phyloP scores from a whole-genome alignment of 2,329 filamentous ascomycete genomes.

The Eurotiales sp. region DNA sequence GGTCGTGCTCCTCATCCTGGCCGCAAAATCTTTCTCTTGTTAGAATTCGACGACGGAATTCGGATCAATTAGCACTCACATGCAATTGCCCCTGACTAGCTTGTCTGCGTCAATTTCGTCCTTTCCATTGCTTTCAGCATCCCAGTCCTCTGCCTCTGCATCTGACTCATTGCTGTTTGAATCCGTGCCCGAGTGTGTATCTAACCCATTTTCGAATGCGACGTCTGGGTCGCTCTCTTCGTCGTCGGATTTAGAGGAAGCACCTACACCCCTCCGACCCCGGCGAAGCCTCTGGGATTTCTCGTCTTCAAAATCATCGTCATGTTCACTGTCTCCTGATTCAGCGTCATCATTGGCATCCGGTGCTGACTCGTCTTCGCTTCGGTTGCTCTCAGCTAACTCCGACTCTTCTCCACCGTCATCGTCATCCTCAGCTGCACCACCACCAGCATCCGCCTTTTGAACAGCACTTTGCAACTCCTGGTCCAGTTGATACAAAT shows the following conservation, averaged over 20 bases:
- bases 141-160: conserved; percentile 49
- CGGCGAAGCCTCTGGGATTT: conserved; percentile 11
- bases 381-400: conserved; percentile 24
- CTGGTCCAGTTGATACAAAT: conserved; percentile 38
- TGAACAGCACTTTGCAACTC: conserved; percentile 37
- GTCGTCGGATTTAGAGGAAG: conserved; percentile 35
- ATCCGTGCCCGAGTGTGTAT: conserved; percentile 35
- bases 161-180: conserved; percentile 56
- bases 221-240: conserved; percentile 42
- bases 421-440: conserved; percentile 25
- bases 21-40: conserved; percentile 67
- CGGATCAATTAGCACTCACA: conserved; percentile 47
- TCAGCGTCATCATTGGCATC: conserved; percentile 41
- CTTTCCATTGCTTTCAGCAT: conserved; percentile 41
- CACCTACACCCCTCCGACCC: conserved; percentile 26
- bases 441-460: conserved; percentile 32
- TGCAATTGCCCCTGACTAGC: conserved; percentile 57
- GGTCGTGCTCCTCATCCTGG: conserved; percentile 77
- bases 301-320: conserved; percentile 18
- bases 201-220: conserved; percentile 39
- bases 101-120: conserved; percentile 44
- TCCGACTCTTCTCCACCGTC: conserved; percentile 33
- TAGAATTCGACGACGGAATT: conserved; percentile 24
- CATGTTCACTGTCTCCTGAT: conserved; percentile 33
- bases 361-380: conserved; percentile 19